Evolutionary conservation across 2,329 filamentous ascomycete genomes (phyloP), one percentile per base, ranked within the genome.

Genomic region (Berkeleyomyces basicola): DNA sequence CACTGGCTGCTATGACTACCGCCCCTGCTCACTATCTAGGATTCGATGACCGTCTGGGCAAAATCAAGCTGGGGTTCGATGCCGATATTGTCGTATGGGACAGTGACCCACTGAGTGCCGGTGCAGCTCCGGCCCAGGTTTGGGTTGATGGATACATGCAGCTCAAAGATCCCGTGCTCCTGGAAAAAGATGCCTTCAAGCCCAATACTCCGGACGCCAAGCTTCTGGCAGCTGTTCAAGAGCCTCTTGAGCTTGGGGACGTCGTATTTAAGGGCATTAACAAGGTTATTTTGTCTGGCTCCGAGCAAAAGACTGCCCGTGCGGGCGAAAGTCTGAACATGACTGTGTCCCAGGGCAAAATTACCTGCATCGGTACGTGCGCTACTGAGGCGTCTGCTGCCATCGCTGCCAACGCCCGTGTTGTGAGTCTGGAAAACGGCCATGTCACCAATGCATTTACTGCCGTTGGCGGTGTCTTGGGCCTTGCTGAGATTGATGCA

Each of bases 81-180:
- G 82, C 81, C 53, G 82, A 85, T 64, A 68, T 85, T 39, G 82
- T 79, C 9, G 76, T 84, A 7, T 85, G 82, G 82, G 81, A 85
- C 66, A 81, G 78, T 49, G 81, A 85, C 65, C 82, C 82, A 39
- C 71, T 85, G 1, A 80, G 79, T 49, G 77, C 83, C 0, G 82
- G 82, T 0, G 82, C 82, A 0, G 72, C 80, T 0, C 82, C 82
- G 0, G 74, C 80, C 0, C 82, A 85, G 70, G 80, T 85, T 1
- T 85, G 81, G 79, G 84, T 85, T 63, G 82, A 85, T 63, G 82
- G 82, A 3, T 78, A 73, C 7, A 74, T 78, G 1, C 83, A 86
- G 67, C 82, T 79, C 64, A 72, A 80, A 36, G 68, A 77, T 36
- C 79, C 80, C 0, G 69, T 84, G 9, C 76, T 80, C 70, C 73